Percentiles rank a stretch among this genome's conserved stretches.
phyloP scores from a whole-genome alignment of 805 yeast genomes.

The Pichia californica region DNA sequence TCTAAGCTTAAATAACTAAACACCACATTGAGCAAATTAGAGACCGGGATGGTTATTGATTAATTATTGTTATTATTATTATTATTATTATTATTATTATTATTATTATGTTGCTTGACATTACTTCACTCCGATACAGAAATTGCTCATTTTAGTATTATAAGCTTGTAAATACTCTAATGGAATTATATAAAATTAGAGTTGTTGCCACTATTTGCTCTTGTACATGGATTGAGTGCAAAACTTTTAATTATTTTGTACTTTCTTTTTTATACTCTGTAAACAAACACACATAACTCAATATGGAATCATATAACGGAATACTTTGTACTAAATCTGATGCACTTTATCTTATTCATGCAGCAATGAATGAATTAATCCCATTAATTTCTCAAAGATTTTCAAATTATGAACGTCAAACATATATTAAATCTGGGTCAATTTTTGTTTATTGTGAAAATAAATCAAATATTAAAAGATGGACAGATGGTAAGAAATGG shows the following conservation, averaged over 20 bases:
- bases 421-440: constrained; percentile 48
- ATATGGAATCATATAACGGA: constrained; percentile 59
- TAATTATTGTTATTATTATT: neutral
- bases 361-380: constrained; percentile 47
- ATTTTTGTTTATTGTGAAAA: constrained; percentile 69
- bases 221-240: no score
- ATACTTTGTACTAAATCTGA: constrained; percentile 50
- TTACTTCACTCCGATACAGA: no score
- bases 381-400: constrained; percentile 57
- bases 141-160: neutral
- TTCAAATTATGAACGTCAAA: constrained; percentile 44
- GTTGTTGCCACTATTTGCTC: no score
- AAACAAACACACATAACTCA: neutral
- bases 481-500: constrained; percentile 79
- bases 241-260: no score
- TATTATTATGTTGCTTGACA: no score
- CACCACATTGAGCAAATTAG: neutral
- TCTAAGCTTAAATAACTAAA: neutral
- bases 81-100: no score
- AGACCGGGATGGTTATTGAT: neutral
- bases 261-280: no score
- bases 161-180: no score
- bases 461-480: constrained; percentile 63
- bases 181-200: no score
- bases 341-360: constrained; percentile 61